Conservation (phyloP, 176 grass and related monocot species). For the Chloris gayana region DNA sequence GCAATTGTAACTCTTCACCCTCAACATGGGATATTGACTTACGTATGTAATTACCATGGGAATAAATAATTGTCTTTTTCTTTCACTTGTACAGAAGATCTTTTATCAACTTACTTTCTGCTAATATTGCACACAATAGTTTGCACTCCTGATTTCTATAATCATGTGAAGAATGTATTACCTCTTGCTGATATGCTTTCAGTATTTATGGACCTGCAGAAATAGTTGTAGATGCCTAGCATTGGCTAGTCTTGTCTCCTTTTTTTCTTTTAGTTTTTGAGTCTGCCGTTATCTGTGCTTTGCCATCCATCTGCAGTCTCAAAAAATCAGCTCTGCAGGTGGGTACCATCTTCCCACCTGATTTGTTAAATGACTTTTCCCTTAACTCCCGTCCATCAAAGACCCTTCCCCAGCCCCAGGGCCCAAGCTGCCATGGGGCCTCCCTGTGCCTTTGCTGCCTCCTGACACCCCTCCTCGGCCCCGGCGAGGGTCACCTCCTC, state of each 20-base stretch:
- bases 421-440: not conserved
- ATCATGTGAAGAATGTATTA: no score
- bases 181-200: not conserved
- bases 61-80: constrained; percentile 1
- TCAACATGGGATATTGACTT: constrained; percentile 7
- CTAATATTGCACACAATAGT: not conserved
- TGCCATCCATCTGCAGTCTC: not conserved
- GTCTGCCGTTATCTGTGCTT: not conserved
- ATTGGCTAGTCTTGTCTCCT: not conserved
- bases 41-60: not conserved
- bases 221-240: not conserved
- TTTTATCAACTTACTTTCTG: not conserved
- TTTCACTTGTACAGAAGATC: not conserved
- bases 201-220: not conserved
- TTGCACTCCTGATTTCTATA: not conserved
- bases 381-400: not conserved
- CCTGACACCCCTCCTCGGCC: no score
- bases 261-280: not conserved
- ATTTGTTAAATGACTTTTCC: not conserved
- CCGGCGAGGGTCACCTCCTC: no score
- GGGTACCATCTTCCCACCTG: not conserved
- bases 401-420: not conserved
- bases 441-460: not conserved
- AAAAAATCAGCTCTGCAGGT: not conserved
- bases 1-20: not conserved